Base-by-base conservation (phyloP, 2,329 filamentous ascomycete genomes). In the Clarireedia paspali region DNA sequence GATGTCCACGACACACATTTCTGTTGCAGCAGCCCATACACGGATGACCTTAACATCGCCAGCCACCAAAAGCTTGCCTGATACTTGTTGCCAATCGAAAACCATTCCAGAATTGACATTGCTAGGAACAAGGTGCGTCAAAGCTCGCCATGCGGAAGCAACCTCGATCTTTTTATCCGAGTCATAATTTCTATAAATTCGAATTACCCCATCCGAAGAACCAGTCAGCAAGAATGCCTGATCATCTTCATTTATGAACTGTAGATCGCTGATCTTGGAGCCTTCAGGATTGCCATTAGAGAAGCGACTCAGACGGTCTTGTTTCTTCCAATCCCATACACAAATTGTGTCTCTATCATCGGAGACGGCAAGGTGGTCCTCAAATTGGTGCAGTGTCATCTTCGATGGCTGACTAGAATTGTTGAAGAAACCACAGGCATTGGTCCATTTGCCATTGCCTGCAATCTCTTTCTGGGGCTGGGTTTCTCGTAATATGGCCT, bases 71-170 rank as follows among this genome's bases (percentile, higher is more conserved):
- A 95, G 86, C 59, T 90, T 89, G 6, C 94, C 94, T 63, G 90
- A 89, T n/a, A 95, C 91, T 73, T 99, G 94, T 70, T 97, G 92
- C 94, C 94, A 99, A 70, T 99, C 92, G 69, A 97, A 95, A 26
- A 97, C 92, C 73, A 99, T 87, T 23, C 94, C 94, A 1, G 91
- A 91, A 70, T 96, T 95, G 67, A 91, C 87, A 66, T 92, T 96
- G 70, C 89, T 95, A 4, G 91, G 90, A 5, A 97, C 88, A 69
- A 97, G 87, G 72, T 99, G 90, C 12, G 90, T 95, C 57, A 99
- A 74, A 4, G 94, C 94, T 47, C 94, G 84, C 83, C 95, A 97
- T 17, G 90, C 83, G 0, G 92, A 91, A 3, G 95, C 91, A 30
- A 99, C 81, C 72, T 95, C 88, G 27, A 94, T 85, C 51, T 84